A percentile compares a stretch with the other conserved stretches of the same genome.
These are phyloP conservation scores for Macadamia tetraphylla DNA, from an alignment of 164 flowering plant genomes.

Conservation along the genomic window DNA sequence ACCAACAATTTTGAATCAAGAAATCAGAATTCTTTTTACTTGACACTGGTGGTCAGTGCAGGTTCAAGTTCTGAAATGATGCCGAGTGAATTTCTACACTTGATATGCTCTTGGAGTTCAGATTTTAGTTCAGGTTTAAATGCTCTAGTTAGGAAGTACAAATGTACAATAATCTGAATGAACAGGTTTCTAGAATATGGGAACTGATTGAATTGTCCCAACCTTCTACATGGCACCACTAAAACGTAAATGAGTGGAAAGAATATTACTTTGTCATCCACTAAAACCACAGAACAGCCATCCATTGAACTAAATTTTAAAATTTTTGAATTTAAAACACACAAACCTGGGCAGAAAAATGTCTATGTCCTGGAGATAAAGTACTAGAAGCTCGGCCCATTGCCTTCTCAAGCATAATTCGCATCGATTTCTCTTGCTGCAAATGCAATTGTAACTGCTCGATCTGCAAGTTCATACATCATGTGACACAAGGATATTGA, in stretches of 20 bases:
- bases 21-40: no score
- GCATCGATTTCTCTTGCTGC: conserved; percentile 79
- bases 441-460: conserved; percentile 60
- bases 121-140: no score
- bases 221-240: no score
- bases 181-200: no score
- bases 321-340: background rate
- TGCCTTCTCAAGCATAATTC: conserved; percentile 71
- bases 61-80: no score
- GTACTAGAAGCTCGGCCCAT: conserved; percentile 89
- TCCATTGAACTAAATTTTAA: background rate
- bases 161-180: no score
- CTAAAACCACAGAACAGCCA: background rate
- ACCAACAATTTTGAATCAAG: no score
- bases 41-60: no score
- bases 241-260: background rate
- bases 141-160: no score
- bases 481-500: background rate
- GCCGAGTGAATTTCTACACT: no score
- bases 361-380: conserved; percentile 86
- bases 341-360: conserved; percentile 68
- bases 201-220: no score
- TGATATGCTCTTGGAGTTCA: no score
- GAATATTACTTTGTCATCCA: background rate
- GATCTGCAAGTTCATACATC: conserved; percentile 43